Evolutionary conservation across 495 filamentous ascomycete species (phyloP).

Genomic region (Podospora pseudopauciseta): DNA sequence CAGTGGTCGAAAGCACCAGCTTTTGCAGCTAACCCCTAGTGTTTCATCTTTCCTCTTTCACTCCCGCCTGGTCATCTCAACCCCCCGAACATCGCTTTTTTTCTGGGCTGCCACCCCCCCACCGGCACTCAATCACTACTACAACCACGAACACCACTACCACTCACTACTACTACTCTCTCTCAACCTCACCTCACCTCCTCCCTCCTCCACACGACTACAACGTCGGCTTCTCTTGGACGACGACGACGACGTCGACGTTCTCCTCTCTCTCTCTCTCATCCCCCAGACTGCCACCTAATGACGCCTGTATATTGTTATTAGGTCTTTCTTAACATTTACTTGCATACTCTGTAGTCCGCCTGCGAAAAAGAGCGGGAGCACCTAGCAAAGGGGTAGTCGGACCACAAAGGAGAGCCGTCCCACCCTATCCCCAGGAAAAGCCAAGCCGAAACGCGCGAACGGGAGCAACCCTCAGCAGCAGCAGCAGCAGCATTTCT

Average conservation of each 20-base stretch:
- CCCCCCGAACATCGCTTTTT: constrained; percentile 20
- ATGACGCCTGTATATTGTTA: constrained; percentile 35
- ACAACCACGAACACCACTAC: constrained; percentile 1
- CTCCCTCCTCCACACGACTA: no score
- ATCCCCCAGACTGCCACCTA: constrained; percentile 15
- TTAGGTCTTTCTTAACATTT: constrained; percentile 9
- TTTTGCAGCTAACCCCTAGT: constrained; percentile 2
- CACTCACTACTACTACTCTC: not conserved
- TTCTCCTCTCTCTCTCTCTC: not conserved
- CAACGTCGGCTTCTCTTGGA: not conserved
- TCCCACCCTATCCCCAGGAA: not conserved
- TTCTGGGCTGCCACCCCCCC: constrained; percentile 21
- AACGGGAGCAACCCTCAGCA: not conserved
- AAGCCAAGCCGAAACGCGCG: not conserved
- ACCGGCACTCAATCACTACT: constrained; percentile 18
- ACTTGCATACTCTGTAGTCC: not conserved
- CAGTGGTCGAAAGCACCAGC: not conserved
- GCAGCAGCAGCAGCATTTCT: not conserved
- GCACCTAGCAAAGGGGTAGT: not conserved
- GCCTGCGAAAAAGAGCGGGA: not conserved
- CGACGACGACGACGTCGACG: constrained; percentile 7
- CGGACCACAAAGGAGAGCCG: not conserved
- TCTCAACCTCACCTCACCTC: not conserved
- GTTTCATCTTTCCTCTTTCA: constrained; percentile 20
- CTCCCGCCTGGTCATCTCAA: constrained; percentile 19